A percentile compares a stretch with the other conserved stretches of the same genome.
Evolutionary conservation across 441 rosid genomes (phyloP).

Genomic region (Populus hybrid): DNA sequence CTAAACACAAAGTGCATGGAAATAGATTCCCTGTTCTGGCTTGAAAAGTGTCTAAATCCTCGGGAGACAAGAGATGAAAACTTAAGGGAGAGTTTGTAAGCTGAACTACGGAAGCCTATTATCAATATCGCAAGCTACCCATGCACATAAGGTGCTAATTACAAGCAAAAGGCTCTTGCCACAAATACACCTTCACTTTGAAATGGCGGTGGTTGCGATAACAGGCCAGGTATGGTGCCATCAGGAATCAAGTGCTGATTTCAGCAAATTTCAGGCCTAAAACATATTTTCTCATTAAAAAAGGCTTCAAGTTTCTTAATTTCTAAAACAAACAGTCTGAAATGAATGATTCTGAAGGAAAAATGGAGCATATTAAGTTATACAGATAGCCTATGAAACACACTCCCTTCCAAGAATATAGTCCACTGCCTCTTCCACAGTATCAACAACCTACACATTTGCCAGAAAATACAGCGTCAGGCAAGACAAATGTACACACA

Average conservation of each 20-base stretch:
- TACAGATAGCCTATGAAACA: not conserved
- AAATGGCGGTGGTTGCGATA: too few relatives aligned
- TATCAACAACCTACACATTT: slow-evolving; percentile 65
- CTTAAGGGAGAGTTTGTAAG: too few relatives aligned
- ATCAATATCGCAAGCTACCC: too few relatives aligned
- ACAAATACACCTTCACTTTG: too few relatives aligned
- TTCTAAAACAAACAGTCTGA: not conserved
- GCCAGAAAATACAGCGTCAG: not conserved
- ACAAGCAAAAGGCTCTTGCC: too few relatives aligned
- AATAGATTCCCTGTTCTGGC: too few relatives aligned
- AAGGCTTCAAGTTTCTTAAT: not conserved
- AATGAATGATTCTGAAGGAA: not conserved
- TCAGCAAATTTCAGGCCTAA: not conserved
- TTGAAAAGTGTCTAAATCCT: too few relatives aligned
- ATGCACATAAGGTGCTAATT: too few relatives aligned
- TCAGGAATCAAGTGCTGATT: not conserved
- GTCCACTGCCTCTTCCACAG: slow-evolving; percentile 76
- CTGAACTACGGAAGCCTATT: too few relatives aligned
- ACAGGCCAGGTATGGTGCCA: not conserved
- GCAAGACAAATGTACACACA: not conserved
- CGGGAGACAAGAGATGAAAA: too few relatives aligned
- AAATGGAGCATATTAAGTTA: not conserved
- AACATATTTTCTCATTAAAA: not conserved
- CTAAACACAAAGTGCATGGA: too few relatives aligned
- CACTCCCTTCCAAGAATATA: slow-evolving; percentile 56